Evolutionary conservation across 2,329 filamentous ascomycete genomes (phyloP).

Genomic region (Neofusicoccum kwambonambiense): DNA sequence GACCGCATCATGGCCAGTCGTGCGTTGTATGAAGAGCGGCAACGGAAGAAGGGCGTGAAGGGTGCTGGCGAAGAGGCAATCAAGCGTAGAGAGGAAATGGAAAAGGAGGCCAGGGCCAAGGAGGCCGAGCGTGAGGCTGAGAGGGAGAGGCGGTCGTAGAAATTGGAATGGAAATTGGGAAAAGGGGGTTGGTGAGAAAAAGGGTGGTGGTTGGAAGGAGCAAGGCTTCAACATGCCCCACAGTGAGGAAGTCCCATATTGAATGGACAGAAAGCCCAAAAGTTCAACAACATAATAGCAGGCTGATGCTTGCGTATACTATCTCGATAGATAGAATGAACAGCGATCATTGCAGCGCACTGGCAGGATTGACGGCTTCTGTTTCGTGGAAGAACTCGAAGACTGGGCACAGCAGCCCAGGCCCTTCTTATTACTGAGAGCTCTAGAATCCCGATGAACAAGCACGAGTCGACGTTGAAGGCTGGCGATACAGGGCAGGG

Average conservation of each 20-base stretch:
- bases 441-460: neutral
- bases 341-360: neutral
- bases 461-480: neutral
- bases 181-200: neutral
- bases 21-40: constrained; percentile 85
- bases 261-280: neutral
- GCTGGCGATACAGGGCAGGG: neutral
- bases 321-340: too few species aligned
- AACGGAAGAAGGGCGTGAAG: constrained; percentile 87
- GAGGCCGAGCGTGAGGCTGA: constrained; percentile 12
- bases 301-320: neutral
- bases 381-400: neutral
- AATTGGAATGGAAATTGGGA: neutral
- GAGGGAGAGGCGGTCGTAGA: constrained; percentile 1
- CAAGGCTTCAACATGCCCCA: constrained; percentile 8
- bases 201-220: too few species aligned
- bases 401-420: neutral
- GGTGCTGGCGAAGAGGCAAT: constrained; percentile 65
- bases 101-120: constrained; percentile 29
- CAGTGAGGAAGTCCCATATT: neutral
- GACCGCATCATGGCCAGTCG: constrained; percentile 83
- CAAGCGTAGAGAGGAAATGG: constrained; percentile 37
- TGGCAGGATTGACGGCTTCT: neutral
- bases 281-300: constrained; percentile 15
- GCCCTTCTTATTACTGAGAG: neutral